Evolutionary conservation across 2,329 filamentous ascomycete genomes (phyloP).

Genomic region (Chaetomium sp.): DNA sequence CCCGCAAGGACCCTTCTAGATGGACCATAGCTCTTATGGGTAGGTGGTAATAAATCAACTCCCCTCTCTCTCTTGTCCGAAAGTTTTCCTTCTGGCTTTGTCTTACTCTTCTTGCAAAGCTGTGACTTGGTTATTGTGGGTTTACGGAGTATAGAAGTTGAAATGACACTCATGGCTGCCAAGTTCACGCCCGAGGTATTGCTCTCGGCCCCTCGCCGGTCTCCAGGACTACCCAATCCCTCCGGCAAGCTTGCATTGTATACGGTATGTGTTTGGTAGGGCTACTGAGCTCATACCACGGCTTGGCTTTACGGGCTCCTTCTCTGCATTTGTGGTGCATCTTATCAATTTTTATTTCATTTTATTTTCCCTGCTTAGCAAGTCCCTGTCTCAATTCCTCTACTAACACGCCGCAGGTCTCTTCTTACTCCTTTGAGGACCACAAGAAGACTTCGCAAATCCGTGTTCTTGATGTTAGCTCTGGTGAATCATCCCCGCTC

Average conservation of each 20-base stretch:
- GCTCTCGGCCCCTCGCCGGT: slow-evolving; percentile 67
- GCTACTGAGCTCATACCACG: too few relatives aligned
- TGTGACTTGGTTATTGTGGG: background rate
- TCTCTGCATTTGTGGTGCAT: background rate
- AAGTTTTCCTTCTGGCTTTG: too few relatives aligned
- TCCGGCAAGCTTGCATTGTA: slow-evolving; percentile 60
- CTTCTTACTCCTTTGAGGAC: slow-evolving; percentile 72
- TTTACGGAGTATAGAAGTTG: background rate
- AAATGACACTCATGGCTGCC: slow-evolving; percentile 63
- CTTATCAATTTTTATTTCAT: background rate
- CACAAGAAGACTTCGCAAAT: slow-evolving; percentile 65
- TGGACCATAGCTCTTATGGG: background rate
- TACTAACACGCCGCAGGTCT: slow-evolving; percentile 38
- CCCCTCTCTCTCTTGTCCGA: background rate
- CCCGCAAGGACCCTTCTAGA: background rate
- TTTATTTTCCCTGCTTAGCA: background rate
- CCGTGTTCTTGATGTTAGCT: slow-evolving; percentile 60
- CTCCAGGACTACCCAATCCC: slow-evolving; percentile 61
- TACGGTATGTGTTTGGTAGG: slow-evolving; percentile 36
- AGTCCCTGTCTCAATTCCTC: background rate
- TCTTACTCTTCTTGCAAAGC: background rate
- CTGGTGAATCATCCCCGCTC: slow-evolving; percentile 58
- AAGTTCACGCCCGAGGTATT: slow-evolving; percentile 74
- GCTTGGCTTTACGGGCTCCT: background rate
- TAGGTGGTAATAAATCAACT: background rate